phyloP scores from a whole-genome alignment of 2,329 filamentous ascomycete species.

The Aspergillus udagawae region DNA sequence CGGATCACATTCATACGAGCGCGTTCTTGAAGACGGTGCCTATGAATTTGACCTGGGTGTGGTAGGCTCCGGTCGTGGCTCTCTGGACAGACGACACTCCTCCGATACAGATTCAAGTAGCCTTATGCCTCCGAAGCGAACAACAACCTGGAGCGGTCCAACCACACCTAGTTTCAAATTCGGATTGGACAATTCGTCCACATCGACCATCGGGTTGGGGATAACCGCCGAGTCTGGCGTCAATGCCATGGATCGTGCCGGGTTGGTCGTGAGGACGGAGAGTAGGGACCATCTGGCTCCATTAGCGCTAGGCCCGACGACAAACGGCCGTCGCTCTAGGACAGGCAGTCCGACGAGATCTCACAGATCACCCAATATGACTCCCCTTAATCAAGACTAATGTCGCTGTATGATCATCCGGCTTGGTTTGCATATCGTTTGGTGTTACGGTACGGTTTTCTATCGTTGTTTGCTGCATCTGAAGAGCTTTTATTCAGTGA shows the following conservation, averaged over 20 bases:
- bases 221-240: constrained; percentile 27
- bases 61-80: constrained; percentile 48
- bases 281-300: constrained; percentile 72
- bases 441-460: constrained; percentile 18
- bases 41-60: constrained; percentile 74
- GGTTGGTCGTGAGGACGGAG: constrained; percentile 76
- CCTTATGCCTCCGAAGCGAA: constrained; percentile 52
- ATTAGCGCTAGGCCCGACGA: constrained; percentile 48
- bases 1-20: constrained; percentile 62
- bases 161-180: constrained; percentile 35
- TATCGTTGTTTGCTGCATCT: background rate
- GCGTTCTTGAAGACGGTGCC: constrained; percentile 74
- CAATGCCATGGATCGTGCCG: constrained; percentile 59
- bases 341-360: constrained; percentile 47
- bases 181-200: constrained; percentile 38
- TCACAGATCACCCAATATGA: constrained; percentile 34
- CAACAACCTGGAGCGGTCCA: constrained; percentile 29
- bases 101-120: constrained; percentile 55
- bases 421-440: constrained; percentile 20
- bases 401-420: constrained; percentile 15
- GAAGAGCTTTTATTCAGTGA: background rate
- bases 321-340: constrained; percentile 42
- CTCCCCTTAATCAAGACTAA: constrained; percentile 33
- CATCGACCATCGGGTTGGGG: constrained; percentile 34
- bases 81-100: constrained; percentile 60